Base-by-base conservation (phyloP, 1,139 yeast species). In the Eremothecium cymbalariae region DNA sequence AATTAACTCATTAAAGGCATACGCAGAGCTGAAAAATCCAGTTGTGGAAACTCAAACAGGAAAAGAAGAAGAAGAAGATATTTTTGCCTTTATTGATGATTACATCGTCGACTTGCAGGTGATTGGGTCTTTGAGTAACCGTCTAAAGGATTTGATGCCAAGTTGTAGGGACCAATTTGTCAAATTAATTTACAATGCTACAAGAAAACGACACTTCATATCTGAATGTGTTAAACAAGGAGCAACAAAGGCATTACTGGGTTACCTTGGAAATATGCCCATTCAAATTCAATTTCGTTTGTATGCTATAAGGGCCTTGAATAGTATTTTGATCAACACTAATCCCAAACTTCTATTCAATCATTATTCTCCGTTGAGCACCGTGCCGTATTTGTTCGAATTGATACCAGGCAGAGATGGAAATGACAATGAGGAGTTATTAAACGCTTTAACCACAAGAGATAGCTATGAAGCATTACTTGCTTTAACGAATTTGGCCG, bases 401-500 rank as follows among this genome's bases (percentile, higher is more conserved):
- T 25, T 50, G 22, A 31, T 55, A 20, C 56, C 56, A 22, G 37
- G 30, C 18, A 30, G 33, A n/a, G 35, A 32, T 11, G 25, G 21
- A n/a, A 14, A 24, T 8, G 34, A 21, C 7, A 28, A 36, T 6
- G 17, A 25, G 7, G 30, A 14, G 21, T 8, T n/a, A 11, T n/a
- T 15, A 4, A 6, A 11, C 17, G 21, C 26, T 6, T n/a, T 39
- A 8, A 43, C 47, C 3, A 27, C 34, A 2, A 34, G 39, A 16
- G 74, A 68, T 38, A 54, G 61, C 2, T 65, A 65, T 39, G 74
- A 70, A 46, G 59, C 71, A 1, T 51, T 70, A 23, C 47, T 68
- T 24, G 74, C 74, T 0, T 53, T 70, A 23, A 70, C 75, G 2
- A 70, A 70, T 41, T 44, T 70, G 15, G 72, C 74, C 3, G 62